Conservation (phyloP, 169 alveolate genomes). For the Eimeria falciformis region DNA sequence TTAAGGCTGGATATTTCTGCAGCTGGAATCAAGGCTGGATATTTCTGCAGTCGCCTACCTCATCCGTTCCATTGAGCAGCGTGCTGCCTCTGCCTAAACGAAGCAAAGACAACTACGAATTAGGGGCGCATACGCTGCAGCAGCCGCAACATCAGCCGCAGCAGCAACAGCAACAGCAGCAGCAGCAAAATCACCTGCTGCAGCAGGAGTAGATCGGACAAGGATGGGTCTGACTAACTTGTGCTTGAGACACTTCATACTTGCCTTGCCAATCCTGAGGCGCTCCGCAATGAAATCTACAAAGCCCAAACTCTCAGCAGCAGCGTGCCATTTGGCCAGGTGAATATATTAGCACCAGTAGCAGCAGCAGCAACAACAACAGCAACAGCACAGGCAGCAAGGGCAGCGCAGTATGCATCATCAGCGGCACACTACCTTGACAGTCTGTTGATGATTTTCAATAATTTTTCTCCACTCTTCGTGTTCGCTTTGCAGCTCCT, state of each 20-base stretch:
- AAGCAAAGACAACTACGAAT: too few relatives aligned
- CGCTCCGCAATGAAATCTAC: not conserved
- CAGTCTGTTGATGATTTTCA: not conserved
- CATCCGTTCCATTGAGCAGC: not conserved
- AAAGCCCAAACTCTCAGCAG: not conserved
- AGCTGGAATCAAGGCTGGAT: too few relatives aligned
- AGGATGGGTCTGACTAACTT: not conserved
- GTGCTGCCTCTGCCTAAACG: not conserved
- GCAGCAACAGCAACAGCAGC: not conserved
- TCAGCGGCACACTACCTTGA: not conserved
- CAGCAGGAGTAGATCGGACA: not conserved
- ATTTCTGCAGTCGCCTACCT: constrained; percentile 12
- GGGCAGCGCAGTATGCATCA: not conserved
- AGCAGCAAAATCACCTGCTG: not conserved
- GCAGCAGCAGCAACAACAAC: not conserved
- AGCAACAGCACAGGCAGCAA: not conserved
- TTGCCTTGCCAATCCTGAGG: not conserved
- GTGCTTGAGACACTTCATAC: not conserved
- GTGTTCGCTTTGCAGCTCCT: constrained; percentile 3
- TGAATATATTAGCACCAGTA: not conserved
- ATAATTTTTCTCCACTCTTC: not conserved
- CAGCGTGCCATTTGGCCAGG: not conserved
- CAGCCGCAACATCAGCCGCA: not conserved
- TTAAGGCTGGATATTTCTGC: too few relatives aligned
- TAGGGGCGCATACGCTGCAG: too few relatives aligned